These are phyloP conservation scores for Candida alai DNA, from an alignment of 805 yeast species.

Conservation along the genomic window DNA sequence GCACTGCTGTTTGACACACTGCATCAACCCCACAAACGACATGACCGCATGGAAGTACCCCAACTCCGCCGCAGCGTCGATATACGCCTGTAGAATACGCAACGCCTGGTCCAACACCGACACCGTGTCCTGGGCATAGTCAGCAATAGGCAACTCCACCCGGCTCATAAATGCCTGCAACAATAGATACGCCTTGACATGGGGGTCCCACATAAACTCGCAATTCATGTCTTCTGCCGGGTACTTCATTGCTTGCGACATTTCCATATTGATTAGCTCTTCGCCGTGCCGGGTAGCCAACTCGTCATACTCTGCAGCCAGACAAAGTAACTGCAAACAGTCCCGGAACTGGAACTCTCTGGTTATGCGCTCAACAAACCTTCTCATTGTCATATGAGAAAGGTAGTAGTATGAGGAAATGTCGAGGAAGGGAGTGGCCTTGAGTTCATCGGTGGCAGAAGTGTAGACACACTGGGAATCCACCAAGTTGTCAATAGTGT, in stretches of 20 bases:
- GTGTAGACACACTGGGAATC: conserved; percentile 68
- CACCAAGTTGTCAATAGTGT: conserved; percentile 58
- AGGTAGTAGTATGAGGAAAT: conserved; percentile 90
- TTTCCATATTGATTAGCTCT: conserved; percentile 78
- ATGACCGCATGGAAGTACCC: conserved; percentile 66
- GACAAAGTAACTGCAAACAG: conserved; percentile 56
- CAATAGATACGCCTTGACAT: conserved; percentile 69
- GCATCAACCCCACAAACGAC: conserved; percentile 67
- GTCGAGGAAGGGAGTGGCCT: conserved; percentile 78
- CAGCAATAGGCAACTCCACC: conserved; percentile 86
- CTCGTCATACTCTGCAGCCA: conserved; percentile 80
- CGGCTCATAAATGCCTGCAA: conserved; percentile 71
- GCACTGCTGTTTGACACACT: conserved; percentile 79
- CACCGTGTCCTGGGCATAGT: conserved; percentile 89
- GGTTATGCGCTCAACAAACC: conserved; percentile 51
- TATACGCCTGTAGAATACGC: conserved; percentile 88
- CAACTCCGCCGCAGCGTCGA: conserved; percentile 83
- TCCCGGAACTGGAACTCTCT: conserved; percentile 51
- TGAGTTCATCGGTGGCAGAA: conserved; percentile 42
- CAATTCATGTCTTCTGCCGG: conserved; percentile 52
- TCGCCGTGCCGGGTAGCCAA: conserved; percentile 91
- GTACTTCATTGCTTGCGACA: conserved; percentile 71
- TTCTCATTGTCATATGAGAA: conserved; percentile 84
- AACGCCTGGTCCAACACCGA: conserved; percentile 91
- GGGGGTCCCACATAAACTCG: conserved; percentile 81